Evolutionary conservation across 176 grass and related monocot genomes (phyloP).

Genomic region (Otatea glauca): DNA sequence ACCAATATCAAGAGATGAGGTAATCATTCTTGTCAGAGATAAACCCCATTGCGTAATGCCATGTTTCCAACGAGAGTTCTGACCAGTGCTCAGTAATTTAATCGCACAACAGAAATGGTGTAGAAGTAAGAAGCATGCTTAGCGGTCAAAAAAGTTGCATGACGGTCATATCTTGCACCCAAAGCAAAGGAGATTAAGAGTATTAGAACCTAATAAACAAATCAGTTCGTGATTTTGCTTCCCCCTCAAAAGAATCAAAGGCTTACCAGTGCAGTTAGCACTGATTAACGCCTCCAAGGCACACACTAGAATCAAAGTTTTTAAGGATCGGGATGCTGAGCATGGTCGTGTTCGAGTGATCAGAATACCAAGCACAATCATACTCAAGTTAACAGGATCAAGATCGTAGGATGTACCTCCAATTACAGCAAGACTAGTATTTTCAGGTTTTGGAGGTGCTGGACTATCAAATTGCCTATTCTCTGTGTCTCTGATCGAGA

Average conservation of each 20-base stretch:
- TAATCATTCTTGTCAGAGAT: constrained; percentile 23
- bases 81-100: constrained; percentile 14
- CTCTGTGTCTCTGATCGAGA: not conserved
- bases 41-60: constrained; percentile 2
- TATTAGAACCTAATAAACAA: not conserved
- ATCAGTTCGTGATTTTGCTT: not conserved
- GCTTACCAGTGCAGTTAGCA: not conserved
- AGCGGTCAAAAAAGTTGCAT: constrained; percentile 23
- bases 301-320: not conserved
- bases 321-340: not conserved
- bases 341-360: not conserved
- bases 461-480: not conserved
- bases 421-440: not conserved
- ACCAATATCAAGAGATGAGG: not conserved
- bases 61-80: not conserved
- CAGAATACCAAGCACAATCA: not conserved
- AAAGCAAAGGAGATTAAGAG: constrained; percentile 33
- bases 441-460: not conserved
- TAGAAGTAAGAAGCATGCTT: constrained; percentile 23
- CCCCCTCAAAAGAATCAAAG: not conserved
- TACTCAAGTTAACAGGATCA: not conserved
- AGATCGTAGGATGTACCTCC: not conserved
- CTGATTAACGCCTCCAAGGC: not conserved
- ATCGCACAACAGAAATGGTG: not conserved
- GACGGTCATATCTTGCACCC: constrained; percentile 30